Base-by-base conservation (phyloP, 768 basidiomycete species). In the Tricholoma sp. region DNA sequence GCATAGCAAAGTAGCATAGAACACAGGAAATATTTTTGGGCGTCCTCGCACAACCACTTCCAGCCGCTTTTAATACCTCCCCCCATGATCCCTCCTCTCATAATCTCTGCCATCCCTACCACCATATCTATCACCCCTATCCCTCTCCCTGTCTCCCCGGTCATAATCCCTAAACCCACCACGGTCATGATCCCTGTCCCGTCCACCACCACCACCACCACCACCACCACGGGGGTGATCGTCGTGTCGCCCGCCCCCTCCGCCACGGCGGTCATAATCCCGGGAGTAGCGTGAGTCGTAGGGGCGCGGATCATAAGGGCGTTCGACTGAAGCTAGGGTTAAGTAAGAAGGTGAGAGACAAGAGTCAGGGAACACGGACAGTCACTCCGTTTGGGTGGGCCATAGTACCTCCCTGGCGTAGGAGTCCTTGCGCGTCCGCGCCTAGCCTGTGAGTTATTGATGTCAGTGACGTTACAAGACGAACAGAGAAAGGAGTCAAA, bases 331-430 rank as follows among this genome's bases (percentile, higher is more conserved):
- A 45, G 55, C 22, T 57, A 63, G 53, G 27, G 27, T 1, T 31
- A 31, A 31, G 47, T 50, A 50, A 50, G 47, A 50, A 31, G 14
- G 47, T 31, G 47, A 50, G 27, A 9, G 8, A 16, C 2, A 18
- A 18, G 47, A 50, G 9, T 4, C n/a, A 5, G 2, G 2, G n/a
- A 24, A 50, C n/a, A 50, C 81, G 57, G 64, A 86, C 87, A 70
- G 59, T 88, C 86, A 58, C 76, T 74, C 37, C 90, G 81, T 75
- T 95, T 94, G 45, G 94, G 91, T 49, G 94, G 92, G 0, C 94
- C 95, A 60, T 91, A 92, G 81, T 99, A 99, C 54, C 89, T 77
- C 24, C 96, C 96, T 3, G 96, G 96, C 5, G 96, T 99, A 2
- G 96, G 90, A 11, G 93, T 91, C 61, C 93, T 80, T 16, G 92